Base-by-base conservation (phyloP, 2,329 filamentous ascomycete genomes). In the Aspergillus unguis region DNA sequence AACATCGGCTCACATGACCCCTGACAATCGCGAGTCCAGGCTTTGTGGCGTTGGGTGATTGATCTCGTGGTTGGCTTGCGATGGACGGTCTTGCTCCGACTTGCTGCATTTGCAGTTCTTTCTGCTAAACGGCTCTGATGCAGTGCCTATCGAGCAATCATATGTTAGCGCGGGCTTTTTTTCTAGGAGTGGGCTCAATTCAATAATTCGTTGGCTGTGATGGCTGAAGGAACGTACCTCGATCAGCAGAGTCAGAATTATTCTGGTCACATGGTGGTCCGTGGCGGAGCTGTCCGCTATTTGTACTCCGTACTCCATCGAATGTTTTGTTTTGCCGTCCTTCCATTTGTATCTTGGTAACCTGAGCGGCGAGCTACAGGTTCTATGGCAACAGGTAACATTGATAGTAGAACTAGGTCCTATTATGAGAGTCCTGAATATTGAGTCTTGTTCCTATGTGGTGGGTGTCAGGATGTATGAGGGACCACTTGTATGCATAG, bases 201-300 rank as follows among this genome's bases (percentile, higher is more conserved):
- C 37, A 48, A 42, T 42, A 26, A 25, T 48, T 27, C n/a, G 17
- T 47, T 8, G 23, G 26, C 33, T 23, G 6, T 47, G 23, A 17
- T 46, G 44, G 9, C 28, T 33, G 9, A 35, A 44, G 37, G 47
- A 27, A 26, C 17, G 33, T 37, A 38, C 36, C n/a, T n/a, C 33
- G 29, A 17, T 42, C 46, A 25, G 29, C 25, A 26, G 40, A 27
- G 45, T 49, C 38, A 28, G 33, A 48, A 49, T 37, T 43, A 29
- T 48, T 25, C 31, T 31, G 32, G 47, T 49, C 47, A 49, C 47
- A 49, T 49, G 47, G 47, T 25, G 41, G 32, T 6, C 11, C 47
- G 17, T 36, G 26, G 40, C 37, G 46, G 46, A 48, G 44, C 28
- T 32, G 28, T 17, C 32, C 28, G 41, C 28, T 23, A 23, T 9